Base-by-base conservation (phyloP, 768 basidiomycete species). In the Cyclocybe cylindracea region DNA sequence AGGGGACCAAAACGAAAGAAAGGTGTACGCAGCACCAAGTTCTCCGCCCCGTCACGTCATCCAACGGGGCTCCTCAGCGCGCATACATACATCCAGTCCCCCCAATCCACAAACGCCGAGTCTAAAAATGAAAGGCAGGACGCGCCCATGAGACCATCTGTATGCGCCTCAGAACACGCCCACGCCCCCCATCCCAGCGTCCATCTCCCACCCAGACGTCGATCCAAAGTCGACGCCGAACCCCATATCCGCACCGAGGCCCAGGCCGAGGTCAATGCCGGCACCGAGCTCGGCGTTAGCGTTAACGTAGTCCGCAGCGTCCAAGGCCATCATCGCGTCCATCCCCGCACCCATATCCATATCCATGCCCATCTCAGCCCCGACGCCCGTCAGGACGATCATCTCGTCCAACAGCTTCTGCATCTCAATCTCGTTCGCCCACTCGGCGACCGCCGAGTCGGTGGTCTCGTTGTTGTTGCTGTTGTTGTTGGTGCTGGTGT, bases 341-440 rank as follows among this genome's bases (percentile, higher is more conserved):
- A 57, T 44, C 7, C 53, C 53, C 24, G 48, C 19, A 10, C 45
- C 48, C 33, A 57, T 29, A 19, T 44, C 48, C 46, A 54, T 34
- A 0, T 42, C 50, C 31, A 56, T 46, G 44, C 24, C 33, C 49
- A 51, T 43, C 37, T 40, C 39, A 11, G 49, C 44, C 11, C 41
- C 44, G 43, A 58, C 43, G 16, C 35, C 57, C 14, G 57, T 24
- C 4, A 24, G 24, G 24, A 24, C 24, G 24, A 24, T 24, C 24
- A 24, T 24, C 24, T 24, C 24, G 24, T 24, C 24, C 24, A 24
- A 2, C 24, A 24, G 24, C 24, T 5, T 24, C 24, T 84, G 79
- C 74, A 86, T 82, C 66, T 84, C 84, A 58, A 72, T 74, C 62
- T 82, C 80, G 51, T 71, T 66, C 49, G 64, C 61, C 72, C 72